Base-by-base conservation (phyloP, 495 filamentous ascomycete species). In the Lepidopterella palustris region DNA sequence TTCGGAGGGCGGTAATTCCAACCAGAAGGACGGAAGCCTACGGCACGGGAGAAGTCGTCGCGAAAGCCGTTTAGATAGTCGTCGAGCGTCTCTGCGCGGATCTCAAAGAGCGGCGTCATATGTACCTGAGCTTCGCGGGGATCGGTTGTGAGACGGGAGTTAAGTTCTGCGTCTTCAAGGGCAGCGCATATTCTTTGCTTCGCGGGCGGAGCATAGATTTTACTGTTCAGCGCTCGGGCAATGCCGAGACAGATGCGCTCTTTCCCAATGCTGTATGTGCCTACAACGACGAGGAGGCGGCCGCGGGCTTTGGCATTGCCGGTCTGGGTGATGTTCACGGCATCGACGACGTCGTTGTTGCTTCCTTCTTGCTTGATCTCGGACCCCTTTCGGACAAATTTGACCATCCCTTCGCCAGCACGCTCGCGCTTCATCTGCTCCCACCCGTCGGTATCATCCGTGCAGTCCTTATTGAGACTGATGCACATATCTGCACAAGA, bases 241-340 rank as follows among this genome's bases (percentile, higher is more conserved):
- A 97, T 93, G 55, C 89, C 92, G 20, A 95, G 73, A 72, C 93
- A 97, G 66, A 99, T 89, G 55, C 90, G 85, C 71, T 99, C 93
- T 76, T 99, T 99, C 71, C 93, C 93, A 64, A 99, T 99, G 59
- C 84, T 89, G 76, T 99, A 99, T 2, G 93, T 99, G 55, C 93
- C 93, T 61, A 96, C 90, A 8, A 99, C 83, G 20, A 99, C 87
- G 1, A 99, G 80, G 6, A 99, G 80, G 21, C 89, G 84, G 45
- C 83, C 84, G n/a, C 74, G 69, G 49, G 68, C 31, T 24, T 71
- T 70, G 23, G 52, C 59, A 26, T 42, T 65, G 25, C 69, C 65
- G 23, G 47, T 45, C 15, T 52, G 55, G n/a, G 57, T 58, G 25
- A 70, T 65, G 21, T 71, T 68, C 48, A 71, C 69, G 32, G 66